Evolutionary conservation across 106 monocot species (phyloP).

Genomic region (Narthecium ossifragum): DNA sequence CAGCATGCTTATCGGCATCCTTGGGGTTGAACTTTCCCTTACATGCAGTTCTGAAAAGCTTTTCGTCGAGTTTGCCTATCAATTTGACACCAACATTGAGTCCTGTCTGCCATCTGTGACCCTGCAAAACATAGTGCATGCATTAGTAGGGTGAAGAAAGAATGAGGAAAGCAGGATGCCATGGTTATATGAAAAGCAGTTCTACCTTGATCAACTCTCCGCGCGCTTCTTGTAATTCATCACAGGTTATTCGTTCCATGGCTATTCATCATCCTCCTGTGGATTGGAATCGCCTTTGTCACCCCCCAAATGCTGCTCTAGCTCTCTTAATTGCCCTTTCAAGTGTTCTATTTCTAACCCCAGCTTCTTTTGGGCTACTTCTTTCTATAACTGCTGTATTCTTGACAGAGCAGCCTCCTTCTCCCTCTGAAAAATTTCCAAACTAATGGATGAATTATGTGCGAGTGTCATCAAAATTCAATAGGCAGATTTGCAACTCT

Average conservation of each 20-base stretch:
- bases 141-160: too few species aligned
- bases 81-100: slow-evolving; percentile 68
- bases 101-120: slow-evolving; percentile 25
- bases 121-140: slow-evolving; percentile 35
- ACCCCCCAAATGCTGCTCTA: slow-evolving; percentile 65
- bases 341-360: slow-evolving; percentile 74
- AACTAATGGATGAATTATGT: background rate
- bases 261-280: slow-evolving; percentile 39
- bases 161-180: too few species aligned
- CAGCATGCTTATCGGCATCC: slow-evolving; percentile 37
- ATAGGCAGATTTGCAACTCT: background rate
- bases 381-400: slow-evolving; percentile 61
- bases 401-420: slow-evolving; percentile 56
- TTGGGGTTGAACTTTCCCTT: slow-evolving; percentile 33
- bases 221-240: slow-evolving; percentile 64
- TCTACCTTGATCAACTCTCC: slow-evolving; percentile 55
- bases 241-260: slow-evolving; percentile 66
- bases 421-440: slow-evolving; percentile 45
- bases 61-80: slow-evolving; percentile 65
- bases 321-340: slow-evolving; percentile 62
- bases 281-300: slow-evolving; percentile 61
- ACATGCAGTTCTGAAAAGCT: slow-evolving; percentile 50
- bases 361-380: slow-evolving; percentile 56
- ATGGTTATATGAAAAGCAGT: too few species aligned
- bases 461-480: too few species aligned